Evolutionary conservation across 129 eudicot genomes (phyloP).

Genomic region (Arctium lappa): DNA sequence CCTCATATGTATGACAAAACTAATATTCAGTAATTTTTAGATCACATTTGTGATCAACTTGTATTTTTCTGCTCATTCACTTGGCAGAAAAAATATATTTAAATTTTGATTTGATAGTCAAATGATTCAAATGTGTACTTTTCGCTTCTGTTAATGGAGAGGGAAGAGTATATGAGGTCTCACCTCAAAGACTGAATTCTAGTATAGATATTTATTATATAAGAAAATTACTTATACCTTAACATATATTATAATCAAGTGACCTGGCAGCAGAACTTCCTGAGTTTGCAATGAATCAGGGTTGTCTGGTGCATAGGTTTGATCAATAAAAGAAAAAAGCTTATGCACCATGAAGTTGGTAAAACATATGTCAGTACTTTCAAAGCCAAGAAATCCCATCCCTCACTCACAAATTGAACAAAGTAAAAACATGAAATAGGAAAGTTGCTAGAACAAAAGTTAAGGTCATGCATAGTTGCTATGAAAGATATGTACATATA

Average conservation of each 20-base stretch:
- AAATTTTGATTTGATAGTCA: not conserved
- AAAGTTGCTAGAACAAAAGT: too few species aligned
- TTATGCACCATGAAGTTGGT: slow-evolving; percentile 90
- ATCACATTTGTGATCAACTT: not conserved
- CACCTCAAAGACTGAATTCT: not conserved
- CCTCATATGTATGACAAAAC: not conserved
- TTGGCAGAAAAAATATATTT: too few species aligned
- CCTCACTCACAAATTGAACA: too few species aligned
- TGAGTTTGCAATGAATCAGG: slow-evolving; percentile 90
- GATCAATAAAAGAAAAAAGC: slow-evolving; percentile 83
- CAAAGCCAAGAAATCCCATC: too few species aligned
- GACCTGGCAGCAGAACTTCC: slow-evolving; percentile 88
- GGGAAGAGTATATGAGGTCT: not conserved
- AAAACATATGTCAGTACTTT: slow-evolving; percentile 9
- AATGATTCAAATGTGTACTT: too few species aligned
- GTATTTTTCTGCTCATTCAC: not conserved
- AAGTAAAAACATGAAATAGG: too few species aligned
- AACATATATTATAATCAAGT: not conserved
- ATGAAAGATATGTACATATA: too few species aligned
- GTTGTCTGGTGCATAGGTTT: slow-evolving; percentile 88
- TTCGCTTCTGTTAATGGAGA: not conserved
- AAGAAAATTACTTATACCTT: slow-evolving; percentile 46
- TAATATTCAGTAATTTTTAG: not conserved
- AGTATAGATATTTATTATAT: not conserved
- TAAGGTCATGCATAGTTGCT: too few species aligned